Base-by-base conservation (phyloP, 495 filamentous ascomycete genomes). In the Tuber aestivum region DNA sequence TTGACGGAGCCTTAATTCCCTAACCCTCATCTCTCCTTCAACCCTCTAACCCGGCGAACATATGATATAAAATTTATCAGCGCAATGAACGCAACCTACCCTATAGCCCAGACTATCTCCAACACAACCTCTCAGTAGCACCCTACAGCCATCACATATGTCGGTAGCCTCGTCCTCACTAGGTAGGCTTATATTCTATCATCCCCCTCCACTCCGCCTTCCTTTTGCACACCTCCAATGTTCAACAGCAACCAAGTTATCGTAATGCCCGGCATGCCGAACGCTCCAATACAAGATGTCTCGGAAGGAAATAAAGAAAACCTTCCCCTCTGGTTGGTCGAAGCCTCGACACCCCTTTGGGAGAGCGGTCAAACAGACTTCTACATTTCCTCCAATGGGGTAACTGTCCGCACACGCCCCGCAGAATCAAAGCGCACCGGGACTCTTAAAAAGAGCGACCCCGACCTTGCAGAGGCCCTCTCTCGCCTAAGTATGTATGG, bases 231-330 rank as follows among this genome's bases (percentile, higher is more conserved):
- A 35, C 14, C 6, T 20, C 56, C 12, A 65, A 35, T 65, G 27
- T 65, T 35, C 10, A 65, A 65, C 56, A 32, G 27, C n/a, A 65
- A 35, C 27, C 32, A 32, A 65, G 27, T 27, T 35, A 65, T 16
- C 14, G 16, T 65, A 65, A 35, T 65, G 12, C 32, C 32, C 56
- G 16, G 27, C 27, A 65, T 35, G 56, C 56, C 12, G 35, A 65
- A 65, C 56, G 3, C 32, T 18, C 56, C 56, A 16, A 65, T 65
- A 18, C 56, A 65, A 35, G 56, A 65, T 14, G 27, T 65, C 16
- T 65, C 56, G 1, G 56, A 65, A 65, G 56, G 56, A 35, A 65
- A 65, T 35, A 65, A 65, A 20, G 56, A 65, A 65, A 65, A 65
- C 27, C 56, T 65, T 32, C 56, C 56, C 32, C 56, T 65, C 14